Percentiles rank a stretch among this genome's conserved stretches.
Evolutionary conservation across 176 grass and related monocot genomes (phyloP).

Genomic region (Zea mays): DNA sequence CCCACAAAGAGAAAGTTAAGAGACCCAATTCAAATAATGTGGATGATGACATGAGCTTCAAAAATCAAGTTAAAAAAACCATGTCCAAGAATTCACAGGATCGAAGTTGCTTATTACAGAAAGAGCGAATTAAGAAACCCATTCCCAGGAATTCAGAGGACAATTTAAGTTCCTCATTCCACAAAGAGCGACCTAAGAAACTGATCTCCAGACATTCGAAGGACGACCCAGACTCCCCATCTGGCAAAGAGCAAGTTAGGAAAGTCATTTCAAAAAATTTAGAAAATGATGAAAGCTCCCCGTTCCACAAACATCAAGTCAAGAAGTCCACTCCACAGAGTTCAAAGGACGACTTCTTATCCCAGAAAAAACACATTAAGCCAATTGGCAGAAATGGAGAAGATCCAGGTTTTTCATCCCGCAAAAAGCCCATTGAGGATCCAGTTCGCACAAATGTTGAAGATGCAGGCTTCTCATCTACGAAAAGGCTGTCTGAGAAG

Average conservation of each 20-base stretch:
- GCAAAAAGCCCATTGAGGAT: constrained; percentile 31
- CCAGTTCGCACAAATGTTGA: constrained; percentile 25
- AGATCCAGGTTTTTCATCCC: constrained; percentile 28
- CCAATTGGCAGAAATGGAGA: constrained; percentile 39
- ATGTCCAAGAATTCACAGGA: constrained; percentile 35
- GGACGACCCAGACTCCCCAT: constrained; percentile 32
- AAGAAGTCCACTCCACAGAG: constrained; percentile 36
- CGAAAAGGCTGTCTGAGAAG: constrained; percentile 34
- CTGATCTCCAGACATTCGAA: constrained; percentile 40
- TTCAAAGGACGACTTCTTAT: constrained; percentile 37
- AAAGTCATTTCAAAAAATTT: constrained; percentile 31
- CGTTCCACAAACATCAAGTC: constrained; percentile 39
- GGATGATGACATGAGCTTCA: constrained; percentile 28
- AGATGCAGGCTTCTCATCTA: constrained; percentile 30
- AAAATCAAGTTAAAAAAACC: constrained; percentile 42
- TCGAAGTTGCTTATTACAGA: constrained; percentile 26
- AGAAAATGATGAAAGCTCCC: constrained; percentile 29
- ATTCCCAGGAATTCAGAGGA: constrained; percentile 45
- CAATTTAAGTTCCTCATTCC: constrained; percentile 44
- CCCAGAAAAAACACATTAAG: constrained; percentile 38
- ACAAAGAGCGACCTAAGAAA: constrained; percentile 40
- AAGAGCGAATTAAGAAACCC: constrained; percentile 51
- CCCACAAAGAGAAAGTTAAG: constrained; percentile 44
- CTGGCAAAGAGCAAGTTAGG: constrained; percentile 34
- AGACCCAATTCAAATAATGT: constrained; percentile 38